Base-by-base conservation (phyloP, 768 basidiomycete species). In the Auricularia cornea region DNA sequence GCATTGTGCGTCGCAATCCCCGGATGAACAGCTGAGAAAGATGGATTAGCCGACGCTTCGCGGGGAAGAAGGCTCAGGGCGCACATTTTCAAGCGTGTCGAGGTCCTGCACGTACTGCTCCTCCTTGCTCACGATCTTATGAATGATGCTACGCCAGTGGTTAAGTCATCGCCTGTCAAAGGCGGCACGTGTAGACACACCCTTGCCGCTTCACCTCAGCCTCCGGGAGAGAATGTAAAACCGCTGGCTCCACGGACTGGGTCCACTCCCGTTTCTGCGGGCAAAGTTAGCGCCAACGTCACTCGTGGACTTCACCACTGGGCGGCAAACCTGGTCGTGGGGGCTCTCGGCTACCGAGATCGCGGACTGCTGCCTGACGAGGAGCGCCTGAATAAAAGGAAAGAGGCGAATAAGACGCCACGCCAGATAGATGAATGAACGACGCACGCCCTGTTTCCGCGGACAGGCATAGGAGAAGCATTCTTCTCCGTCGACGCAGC, bases 141-240 rank as follows among this genome's bases (percentile, higher is more conserved):
- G 72, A 29, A 81, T 77, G 63, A 76, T 71, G 60, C 71, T 72
- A 59, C 35, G 35, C 35, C 35, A 38, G 20, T 18, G 28, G 59
- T 5, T 33, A 32, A 41, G 29, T 41, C n/a, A 29, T 52, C 23
- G 33, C 4, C 35, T 31, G 40, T 30, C 35, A 14, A 60, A 65
- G n/a, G 38, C 33, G 20, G n/a, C 18, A 40, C 29, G 33, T 62
- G 26, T 29, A 35, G 14, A 69, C 76, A 23, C 69, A 83, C 80
- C 83, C 89, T 78, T 98, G 94, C 33, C 94, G 84, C 64, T 83
- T 86, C 64, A 93, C 79, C 72, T 97, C 94, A 71, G 84, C 85
- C 60, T 85, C 80, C 2, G 90, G 84, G 31, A 98, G 76, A n/a
- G 78, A 76, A 2, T 70, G 73, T 29, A 86, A 71, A 23, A 88